Evolutionary conservation across 345 rosid genomes (phyloP).

Genomic region (Sisymbrium altissimum): DNA sequence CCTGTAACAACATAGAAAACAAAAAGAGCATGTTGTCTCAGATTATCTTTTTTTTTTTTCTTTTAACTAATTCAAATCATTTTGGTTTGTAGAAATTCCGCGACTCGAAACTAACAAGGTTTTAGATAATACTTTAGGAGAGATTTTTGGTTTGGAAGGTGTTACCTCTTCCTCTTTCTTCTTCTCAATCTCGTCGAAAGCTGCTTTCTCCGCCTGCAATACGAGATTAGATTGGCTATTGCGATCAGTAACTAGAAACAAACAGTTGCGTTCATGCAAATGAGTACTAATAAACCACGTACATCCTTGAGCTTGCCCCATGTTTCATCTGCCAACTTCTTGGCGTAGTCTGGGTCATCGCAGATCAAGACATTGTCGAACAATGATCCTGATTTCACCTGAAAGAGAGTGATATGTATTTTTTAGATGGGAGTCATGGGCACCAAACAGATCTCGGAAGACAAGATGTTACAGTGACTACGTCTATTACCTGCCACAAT

Average conservation of each 20-base stretch:
- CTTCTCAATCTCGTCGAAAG: slow-evolving; percentile 92
- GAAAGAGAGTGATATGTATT: neutral
- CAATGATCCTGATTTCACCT: slow-evolving; percentile 98
- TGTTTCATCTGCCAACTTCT: slow-evolving; percentile 84
- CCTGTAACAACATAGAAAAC: slow-evolving; percentile 42
- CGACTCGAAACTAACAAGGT: slow-evolving; percentile 27
- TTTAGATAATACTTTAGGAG: slow-evolving; percentile 32
- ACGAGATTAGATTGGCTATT: neutral
- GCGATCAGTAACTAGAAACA: neutral
- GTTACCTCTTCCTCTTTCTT: slow-evolving; percentile 78
- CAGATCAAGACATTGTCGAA: slow-evolving; percentile 80
- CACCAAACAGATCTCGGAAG: neutral
- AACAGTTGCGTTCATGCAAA: neutral
- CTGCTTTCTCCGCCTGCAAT: slow-evolving; percentile 92
- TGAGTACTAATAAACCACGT: slow-evolving; percentile 26
- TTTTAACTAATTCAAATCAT: neutral
- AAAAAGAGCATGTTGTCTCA: slow-evolving; percentile 51
- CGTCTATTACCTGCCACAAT: slow-evolving; percentile 81
- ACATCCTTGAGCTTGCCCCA: slow-evolving; percentile 98
- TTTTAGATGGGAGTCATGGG: neutral
- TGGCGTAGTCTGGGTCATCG: slow-evolving; percentile 87
- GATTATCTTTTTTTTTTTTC: neutral
- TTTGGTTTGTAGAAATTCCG: neutral
- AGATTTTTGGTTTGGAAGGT: slow-evolving; percentile 9
- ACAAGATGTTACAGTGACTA: neutral